Evolutionary conservation across 2,329 filamentous ascomycete species (phyloP).

Genomic region (Penicillium sp.): DNA sequence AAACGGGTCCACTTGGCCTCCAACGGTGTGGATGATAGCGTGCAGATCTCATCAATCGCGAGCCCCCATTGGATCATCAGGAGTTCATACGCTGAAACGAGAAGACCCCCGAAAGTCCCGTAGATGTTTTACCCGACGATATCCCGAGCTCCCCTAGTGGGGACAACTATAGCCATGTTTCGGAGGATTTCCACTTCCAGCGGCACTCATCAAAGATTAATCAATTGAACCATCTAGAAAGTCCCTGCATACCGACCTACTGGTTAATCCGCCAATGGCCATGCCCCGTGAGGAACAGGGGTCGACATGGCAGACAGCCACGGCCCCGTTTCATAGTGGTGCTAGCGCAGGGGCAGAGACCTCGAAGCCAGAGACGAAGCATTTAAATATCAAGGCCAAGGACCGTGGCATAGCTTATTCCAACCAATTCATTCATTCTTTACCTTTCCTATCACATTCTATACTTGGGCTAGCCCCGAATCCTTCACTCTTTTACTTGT

Average conservation of each 20-base stretch:
- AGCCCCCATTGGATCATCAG: not conserved
- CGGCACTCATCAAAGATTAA: not conserved
- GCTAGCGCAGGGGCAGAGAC: not conserved
- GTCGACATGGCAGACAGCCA: not conserved
- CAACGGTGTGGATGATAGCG: not conserved
- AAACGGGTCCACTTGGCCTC: not conserved
- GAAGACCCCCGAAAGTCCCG: not conserved
- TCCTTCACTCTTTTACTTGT: slow-evolving; percentile 15
- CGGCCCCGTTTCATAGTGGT: slow-evolving; percentile 1
- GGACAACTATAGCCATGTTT: not conserved
- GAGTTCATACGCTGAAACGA: not conserved
- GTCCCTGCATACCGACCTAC: not conserved
- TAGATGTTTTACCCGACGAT: slow-evolving; percentile 1
- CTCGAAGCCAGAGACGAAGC: not conserved
- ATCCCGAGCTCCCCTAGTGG: not conserved
- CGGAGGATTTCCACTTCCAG: slow-evolving; percentile 1
- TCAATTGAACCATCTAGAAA: not conserved
- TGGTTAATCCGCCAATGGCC: not conserved
- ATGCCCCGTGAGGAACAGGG: not conserved
- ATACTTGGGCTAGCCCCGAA: slow-evolving; percentile 1
- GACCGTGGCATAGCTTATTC: slow-evolving; percentile 2
- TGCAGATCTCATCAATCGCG: not conserved
- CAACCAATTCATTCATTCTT: slow-evolving; percentile 3
- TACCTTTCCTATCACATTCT: not conserved
- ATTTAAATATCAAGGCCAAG: slow-evolving; percentile 10